Evolutionary conservation across 2,329 filamentous ascomycete genomes (phyloP), one percentile per base, ranked within the genome.

Genomic region (Fusarium caatingaense): DNA sequence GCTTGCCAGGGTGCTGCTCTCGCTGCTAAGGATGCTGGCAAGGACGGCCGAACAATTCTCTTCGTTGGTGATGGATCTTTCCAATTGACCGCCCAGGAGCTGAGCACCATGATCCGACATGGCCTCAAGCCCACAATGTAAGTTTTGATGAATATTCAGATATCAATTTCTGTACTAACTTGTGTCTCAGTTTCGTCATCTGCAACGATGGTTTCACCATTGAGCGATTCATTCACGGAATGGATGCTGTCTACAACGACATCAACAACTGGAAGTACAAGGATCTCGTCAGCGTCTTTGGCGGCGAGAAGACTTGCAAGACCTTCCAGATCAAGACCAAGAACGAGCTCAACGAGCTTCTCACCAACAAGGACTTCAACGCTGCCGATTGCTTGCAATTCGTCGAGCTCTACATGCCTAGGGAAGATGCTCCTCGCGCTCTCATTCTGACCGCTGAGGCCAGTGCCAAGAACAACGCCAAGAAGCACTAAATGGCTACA

Each of bases 171-270:
- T 28, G n/a, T 50, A 49, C 72, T 78, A 66, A 79, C 60, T 44
- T 9, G 53, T n/a, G 15, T 34, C 37, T 6, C 58, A 89, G 88
- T 67, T 95, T 97, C 78, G 85, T 96, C 67, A 91, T 97, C 72
- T 93, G 92, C 85, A 97, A 97, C 78, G 89, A 94, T 42, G 94
- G 94, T 13, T 97, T 92, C 81, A 96, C 93, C 12, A 96, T 97
- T 78, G 94, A 97, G 81, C 89, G 94, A 30, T 92, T 89, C 78
- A 97, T 97, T 75, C 93, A 97, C 79, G 93, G 93, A 56, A 91
- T 91, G 89, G 84, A 94, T 11, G 92, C 88, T 32, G 78, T 77
- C 27, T 97, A 97, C 83, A 97, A 97, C 76, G 92, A 97, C 76
- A 90, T 97, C 60, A 85, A 87, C 62, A 79, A 83, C 13, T 97